Base-by-base conservation (phyloP, 2,329 filamentous ascomycete genomes). In the Colletotrichum gigasporum region DNA sequence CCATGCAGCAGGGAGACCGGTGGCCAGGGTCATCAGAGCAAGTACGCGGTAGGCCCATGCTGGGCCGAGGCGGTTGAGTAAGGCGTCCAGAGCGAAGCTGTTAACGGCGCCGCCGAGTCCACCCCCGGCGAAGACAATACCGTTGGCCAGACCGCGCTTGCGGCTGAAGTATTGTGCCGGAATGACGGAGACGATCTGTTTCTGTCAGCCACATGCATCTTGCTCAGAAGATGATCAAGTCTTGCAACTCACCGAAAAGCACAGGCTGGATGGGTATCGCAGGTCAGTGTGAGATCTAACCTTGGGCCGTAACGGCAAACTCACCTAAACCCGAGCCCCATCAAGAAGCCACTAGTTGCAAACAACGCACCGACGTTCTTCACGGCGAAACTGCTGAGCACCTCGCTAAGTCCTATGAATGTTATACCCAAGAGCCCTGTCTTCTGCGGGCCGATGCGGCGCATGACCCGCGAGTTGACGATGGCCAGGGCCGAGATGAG, bases 71-170 rank as follows among this genome's bases (percentile, higher is more conserved):
- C 70, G 73, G 2, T 78, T 71, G 51, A 85, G 81, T 32, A 88
- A 69, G 0, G 74, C 78, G 55, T 87, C 78, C 8, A 86, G 73
- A 5, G 77, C 79, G 24, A 87, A 79, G 56, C 80, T 83, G 51
- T 84, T 83, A 3, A 82, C 79, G 0, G 86, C 81, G 8, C 84
- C 87, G 4, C 87, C 87, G 4, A 88, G 76, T 0, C 86, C 87
- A 6, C 85, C 85, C 1, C 83, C 83, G 0, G 82, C 79, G 51
- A 81, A 85, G 35, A 87, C 78, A 11, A 87, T 73, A 0, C 85
- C 86, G 62, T 87, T 87, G 0, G 85, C 86, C 0, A 87, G 72
- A 0, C 85, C 86, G 3, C 84, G 81, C 63, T 81, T 85, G 2
- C 76, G 76, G 44, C 73, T 79, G 63, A 89, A 88, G 66, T 86